These are phyloP conservation scores for Echinochloa phyllopogon DNA, from an alignment of 176 grass and related monocot species.

Conservation along the genomic window DNA sequence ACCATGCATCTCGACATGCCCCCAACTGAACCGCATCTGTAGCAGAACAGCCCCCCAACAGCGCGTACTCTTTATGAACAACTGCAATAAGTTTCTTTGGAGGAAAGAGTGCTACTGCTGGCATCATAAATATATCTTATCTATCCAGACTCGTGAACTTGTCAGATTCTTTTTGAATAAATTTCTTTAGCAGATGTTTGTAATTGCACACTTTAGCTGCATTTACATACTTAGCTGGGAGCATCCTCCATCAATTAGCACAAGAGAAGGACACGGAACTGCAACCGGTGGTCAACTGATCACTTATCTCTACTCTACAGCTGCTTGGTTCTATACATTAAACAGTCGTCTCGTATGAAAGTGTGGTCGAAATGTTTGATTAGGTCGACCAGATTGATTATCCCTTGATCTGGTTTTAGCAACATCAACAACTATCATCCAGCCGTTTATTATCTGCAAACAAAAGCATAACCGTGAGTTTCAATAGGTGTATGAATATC, in stretches of 20 bases:
- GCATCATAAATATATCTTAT: too few relatives aligned
- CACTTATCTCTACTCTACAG: slow-evolving; percentile 34
- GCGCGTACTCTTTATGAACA: too few relatives aligned
- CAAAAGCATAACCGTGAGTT: slow-evolving; percentile 16
- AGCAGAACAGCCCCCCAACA: too few relatives aligned
- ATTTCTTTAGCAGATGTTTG: slow-evolving; percentile 2
- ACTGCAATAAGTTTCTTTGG: too few relatives aligned
- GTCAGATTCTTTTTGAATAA: not conserved
- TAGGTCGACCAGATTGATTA: not conserved
- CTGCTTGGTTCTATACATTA: slow-evolving; percentile 15
- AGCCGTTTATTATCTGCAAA: slow-evolving; percentile 92
- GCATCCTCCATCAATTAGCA: slow-evolving; percentile 2
- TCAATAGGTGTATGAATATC: slow-evolving; percentile 18
- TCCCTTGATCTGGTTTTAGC: slow-evolving; percentile 66
- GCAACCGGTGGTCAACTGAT: slow-evolving; percentile 33
- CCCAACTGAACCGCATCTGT: too few relatives aligned
- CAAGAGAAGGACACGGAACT: slow-evolving; percentile 31
- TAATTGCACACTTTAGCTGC: slow-evolving; percentile 30
- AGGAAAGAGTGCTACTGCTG: too few relatives aligned
- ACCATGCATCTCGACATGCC: too few relatives aligned
- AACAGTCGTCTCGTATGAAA: slow-evolving; percentile 40
- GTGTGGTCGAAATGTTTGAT: slow-evolving; percentile 40
- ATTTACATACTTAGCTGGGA: slow-evolving; percentile 30
- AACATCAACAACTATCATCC: slow-evolving; percentile 96
- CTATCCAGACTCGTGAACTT: not conserved